phyloP scores from a whole-genome alignment of 495 filamentous ascomycete species.

The Tuber umbilicatum region DNA sequence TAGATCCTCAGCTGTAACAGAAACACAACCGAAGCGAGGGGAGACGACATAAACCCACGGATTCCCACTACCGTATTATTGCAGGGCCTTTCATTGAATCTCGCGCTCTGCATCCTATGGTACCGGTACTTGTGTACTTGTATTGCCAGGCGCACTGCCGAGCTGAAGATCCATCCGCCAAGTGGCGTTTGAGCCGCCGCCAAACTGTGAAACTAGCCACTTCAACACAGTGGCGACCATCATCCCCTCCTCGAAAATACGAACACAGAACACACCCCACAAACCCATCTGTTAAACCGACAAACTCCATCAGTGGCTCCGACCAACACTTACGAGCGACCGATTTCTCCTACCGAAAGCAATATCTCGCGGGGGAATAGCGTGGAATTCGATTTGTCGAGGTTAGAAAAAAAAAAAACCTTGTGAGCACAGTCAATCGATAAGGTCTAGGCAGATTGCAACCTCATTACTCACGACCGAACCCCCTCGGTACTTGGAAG shows the following conservation, averaged over 20 bases:
- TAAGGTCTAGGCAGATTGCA: neutral
- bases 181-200: neutral
- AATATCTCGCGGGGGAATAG: neutral
- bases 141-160: neutral
- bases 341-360: neutral
- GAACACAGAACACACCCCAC: neutral
- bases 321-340: neutral
- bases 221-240: neutral
- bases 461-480: neutral
- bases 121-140: constrained; percentile 1
- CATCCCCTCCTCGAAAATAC: neutral
- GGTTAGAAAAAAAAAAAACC: neutral
- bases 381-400: neutral
- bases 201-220: neutral
- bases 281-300: neutral
- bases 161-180: neutral
- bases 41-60: neutral
- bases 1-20: neutral
- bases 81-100: too few relatives aligned
- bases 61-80: neutral
- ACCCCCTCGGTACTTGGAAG: neutral
- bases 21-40: neutral
- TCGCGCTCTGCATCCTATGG: neutral
- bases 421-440: neutral
- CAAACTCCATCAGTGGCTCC: neutral